Conservation (phyloP, 1,284 basidiomycete species). For the Kalmanozyma brasiliensis region DNA sequence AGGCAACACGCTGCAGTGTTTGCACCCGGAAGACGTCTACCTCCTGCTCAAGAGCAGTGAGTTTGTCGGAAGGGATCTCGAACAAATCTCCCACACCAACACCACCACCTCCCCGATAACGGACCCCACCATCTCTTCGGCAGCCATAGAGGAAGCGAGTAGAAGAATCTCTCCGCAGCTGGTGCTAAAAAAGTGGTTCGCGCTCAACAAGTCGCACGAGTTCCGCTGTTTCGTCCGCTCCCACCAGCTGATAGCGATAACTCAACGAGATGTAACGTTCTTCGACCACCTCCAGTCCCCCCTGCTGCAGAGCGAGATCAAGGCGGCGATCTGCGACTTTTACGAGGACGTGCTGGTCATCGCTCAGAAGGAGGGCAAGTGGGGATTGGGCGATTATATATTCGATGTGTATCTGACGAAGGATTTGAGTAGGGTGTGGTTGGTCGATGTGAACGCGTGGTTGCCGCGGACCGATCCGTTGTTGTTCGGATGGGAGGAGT, state of each 20-base stretch:
- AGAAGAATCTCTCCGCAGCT: conserved; percentile 73
- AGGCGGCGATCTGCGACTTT: conserved; percentile 73
- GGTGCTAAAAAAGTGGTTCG: conserved; percentile 91
- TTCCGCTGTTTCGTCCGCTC: conserved; percentile 57
- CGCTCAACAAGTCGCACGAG: conserved; percentile 77
- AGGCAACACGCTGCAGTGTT: conserved; percentile 85
- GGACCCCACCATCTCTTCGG: no score
- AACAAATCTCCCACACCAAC: conserved; percentile 67
- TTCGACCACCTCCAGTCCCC: conserved; percentile 79
- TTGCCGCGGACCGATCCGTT: conserved; percentile 84
- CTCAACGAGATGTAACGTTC: conserved; percentile 82
- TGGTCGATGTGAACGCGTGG: conserved; percentile 92
- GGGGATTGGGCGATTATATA: conserved; percentile 69
- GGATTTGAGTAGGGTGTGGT: conserved; percentile 77
- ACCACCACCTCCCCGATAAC: not conserved
- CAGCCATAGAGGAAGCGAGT: no score
- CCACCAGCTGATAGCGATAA: conserved; percentile 74
- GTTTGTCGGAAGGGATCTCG: conserved; percentile 84
- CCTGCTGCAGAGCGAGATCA: conserved; percentile 73
- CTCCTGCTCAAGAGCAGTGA: conserved; percentile 91
- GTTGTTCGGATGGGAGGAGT: conserved; percentile 84
- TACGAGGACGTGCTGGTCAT: conserved; percentile 75
- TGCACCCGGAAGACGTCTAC: conserved; percentile 88
- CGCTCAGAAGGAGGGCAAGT: not conserved
- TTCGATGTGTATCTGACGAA: conserved; percentile 89